A percentile compares a stretch with the other conserved stretches of the same genome.
Evolutionary conservation across 768 basidiomycete species (phyloP).

Genomic region (Boletus coccyginus): DNA sequence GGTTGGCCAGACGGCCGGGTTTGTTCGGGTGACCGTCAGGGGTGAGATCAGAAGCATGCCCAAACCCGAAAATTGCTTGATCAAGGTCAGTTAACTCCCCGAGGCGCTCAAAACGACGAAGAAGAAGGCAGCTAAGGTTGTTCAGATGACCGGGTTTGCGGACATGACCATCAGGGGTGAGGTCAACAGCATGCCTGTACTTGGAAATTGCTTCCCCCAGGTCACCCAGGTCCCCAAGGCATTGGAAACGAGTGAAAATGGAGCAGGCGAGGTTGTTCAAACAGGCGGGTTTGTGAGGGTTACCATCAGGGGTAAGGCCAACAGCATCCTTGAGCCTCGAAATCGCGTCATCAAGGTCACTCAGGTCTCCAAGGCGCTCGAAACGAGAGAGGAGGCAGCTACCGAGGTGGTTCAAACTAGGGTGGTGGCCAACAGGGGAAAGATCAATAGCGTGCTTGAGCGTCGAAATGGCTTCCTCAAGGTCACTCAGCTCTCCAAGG

Average conservation of each 20-base stretch:
- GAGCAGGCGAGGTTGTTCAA: background rate
- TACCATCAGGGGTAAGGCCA: background rate
- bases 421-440: background rate
- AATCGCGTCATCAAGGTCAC: background rate
- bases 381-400: background rate
- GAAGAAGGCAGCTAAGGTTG: background rate
- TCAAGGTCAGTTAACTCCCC: background rate
- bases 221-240: background rate
- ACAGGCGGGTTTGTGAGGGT: background rate
- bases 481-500: background rate
- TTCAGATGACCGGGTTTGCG: background rate
- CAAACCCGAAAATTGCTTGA: background rate
- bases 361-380: background rate
- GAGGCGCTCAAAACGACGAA: slow-evolving; percentile 1
- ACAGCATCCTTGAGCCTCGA: background rate
- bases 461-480: background rate
- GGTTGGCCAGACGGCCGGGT: background rate
- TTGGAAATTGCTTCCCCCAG: background rate
- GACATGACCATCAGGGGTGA: background rate
- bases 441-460: background rate
- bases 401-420: background rate
- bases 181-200: background rate
- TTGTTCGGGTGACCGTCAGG: background rate
- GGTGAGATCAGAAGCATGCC: background rate
- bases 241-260: background rate